Evolutionary conservation across 176 grass and related monocot species (phyloP).

Genomic region (Zea mays): Zm-B73-REFERENCE-NAM-5.0 NC_050098.1:54469001-54469500

Average conservation of each 20-base stretch:
- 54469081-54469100: conserved; percentile 25
- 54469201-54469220: background rate
- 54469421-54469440: conserved; percentile 59
- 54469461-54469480: conserved; percentile 95
- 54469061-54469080: conserved; percentile 20
- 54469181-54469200: background rate
- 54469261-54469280: background rate
- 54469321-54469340: background rate
- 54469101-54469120: background rate
- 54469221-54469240: conserved; percentile 2
- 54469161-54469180: background rate
- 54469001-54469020: conserved; percentile 2
- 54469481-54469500: conserved; percentile 99
- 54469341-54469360: conserved; percentile 15
- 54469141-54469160: background rate
- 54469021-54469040: conserved; percentile 11
- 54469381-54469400: conserved; percentile 32
- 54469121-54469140: background rate
- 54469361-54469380: conserved; percentile 24
- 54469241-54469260: conserved; percentile 16
- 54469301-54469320: conserved; percentile 4
- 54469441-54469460: conserved; percentile 96
- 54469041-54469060: conserved; percentile 9
- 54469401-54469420: conserved; percentile 3
- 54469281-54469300: background rate